Evolutionary conservation across 371 early-diverging fungal genomes (phyloP).

Genomic region (Lichtheimia ramosa): DNA sequence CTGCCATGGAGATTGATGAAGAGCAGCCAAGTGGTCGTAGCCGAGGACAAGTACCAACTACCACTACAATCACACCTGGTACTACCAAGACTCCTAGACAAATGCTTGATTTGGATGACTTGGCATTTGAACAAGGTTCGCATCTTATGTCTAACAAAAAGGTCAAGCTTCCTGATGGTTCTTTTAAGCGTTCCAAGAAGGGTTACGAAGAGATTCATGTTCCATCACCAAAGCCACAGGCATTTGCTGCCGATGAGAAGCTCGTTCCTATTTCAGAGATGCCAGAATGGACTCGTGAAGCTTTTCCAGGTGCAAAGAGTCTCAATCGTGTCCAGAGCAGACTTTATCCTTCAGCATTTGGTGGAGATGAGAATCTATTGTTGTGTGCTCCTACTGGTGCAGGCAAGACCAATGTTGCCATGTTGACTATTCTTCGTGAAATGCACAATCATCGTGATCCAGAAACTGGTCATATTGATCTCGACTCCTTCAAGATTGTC

Average conservation of each 20-base stretch:
- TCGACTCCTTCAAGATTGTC: slow-evolving; percentile 93
- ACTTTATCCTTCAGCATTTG: slow-evolving; percentile 87
- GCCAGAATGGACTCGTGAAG: slow-evolving; percentile 88
- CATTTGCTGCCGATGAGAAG: slow-evolving; percentile 69
- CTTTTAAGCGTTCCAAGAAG: slow-evolving; percentile 89
- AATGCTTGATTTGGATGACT: slow-evolving; percentile 77
- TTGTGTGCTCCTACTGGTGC: slow-evolving; percentile 99
- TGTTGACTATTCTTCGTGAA: slow-evolving; percentile 91
- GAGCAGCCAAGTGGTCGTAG: slow-evolving; percentile 32
- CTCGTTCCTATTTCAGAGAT: slow-evolving; percentile 70
- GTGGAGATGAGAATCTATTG: slow-evolving; percentile 91
- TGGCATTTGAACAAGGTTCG: slow-evolving; percentile 89
- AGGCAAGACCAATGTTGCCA: slow-evolving; percentile 99
- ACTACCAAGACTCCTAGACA: slow-evolving; percentile 60
- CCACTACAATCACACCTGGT: slow-evolving; percentile 46
- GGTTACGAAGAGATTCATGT: slow-evolving; percentile 98
- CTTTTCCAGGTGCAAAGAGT: slow-evolving; percentile 70
- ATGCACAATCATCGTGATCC: slow-evolving; percentile 78
- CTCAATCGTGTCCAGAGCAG: slow-evolving; percentile 95
- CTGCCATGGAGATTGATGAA: slow-evolving; percentile 51
- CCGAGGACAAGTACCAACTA: slow-evolving; percentile 44
- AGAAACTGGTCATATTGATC: slow-evolving; percentile 73
- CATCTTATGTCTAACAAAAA: slow-evolving; percentile 97
- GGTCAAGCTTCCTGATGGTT: slow-evolving; percentile 91
- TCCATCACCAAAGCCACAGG: slow-evolving; percentile 82